Evolutionary conservation across 139 green algal genomes (phyloP).

Genomic region (Coccomyxa sp.): DNA sequence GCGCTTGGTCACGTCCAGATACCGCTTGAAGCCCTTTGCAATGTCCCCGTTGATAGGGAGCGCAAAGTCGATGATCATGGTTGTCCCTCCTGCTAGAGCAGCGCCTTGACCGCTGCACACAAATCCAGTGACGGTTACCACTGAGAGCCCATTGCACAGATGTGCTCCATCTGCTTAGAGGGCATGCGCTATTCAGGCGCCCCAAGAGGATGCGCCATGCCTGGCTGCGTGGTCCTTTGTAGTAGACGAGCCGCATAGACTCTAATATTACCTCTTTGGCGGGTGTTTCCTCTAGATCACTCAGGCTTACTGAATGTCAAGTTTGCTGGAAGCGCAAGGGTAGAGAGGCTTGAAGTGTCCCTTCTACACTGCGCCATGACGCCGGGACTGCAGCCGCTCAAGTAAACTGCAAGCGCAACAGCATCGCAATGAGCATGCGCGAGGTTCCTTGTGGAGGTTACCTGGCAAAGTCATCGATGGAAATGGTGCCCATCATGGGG

Average conservation of each 20-base stretch:
- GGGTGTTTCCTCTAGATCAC: too few species aligned
- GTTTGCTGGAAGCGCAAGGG: too few species aligned
- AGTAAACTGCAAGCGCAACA: not conserved
- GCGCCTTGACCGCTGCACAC: slow-evolving; percentile 67
- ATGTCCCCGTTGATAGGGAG: slow-evolving; percentile 80
- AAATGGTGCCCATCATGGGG: slow-evolving; percentile 7
- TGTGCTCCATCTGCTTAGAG: too few species aligned
- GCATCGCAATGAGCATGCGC: not conserved
- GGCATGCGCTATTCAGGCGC: not conserved
- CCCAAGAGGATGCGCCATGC: too few species aligned
- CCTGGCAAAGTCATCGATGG: slow-evolving; percentile 79
- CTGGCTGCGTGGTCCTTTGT: not conserved
- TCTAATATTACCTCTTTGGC: too few species aligned
- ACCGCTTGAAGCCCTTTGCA: slow-evolving; percentile 49
- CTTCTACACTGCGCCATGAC: too few species aligned
- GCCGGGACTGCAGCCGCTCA: too few species aligned
- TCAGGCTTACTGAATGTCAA: too few species aligned
- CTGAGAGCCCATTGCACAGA: too few species aligned
- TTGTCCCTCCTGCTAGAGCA: slow-evolving; percentile 90
- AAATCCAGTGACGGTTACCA: not conserved
- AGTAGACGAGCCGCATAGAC: not conserved
- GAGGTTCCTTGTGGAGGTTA: slow-evolving; percentile 6
- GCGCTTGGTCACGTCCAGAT: slow-evolving; percentile 49
- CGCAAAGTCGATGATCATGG: slow-evolving; percentile 96
- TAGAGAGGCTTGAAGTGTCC: too few species aligned